Base-by-base conservation (phyloP, 106 monocot genomes). In the Allium cepa region DNA sequence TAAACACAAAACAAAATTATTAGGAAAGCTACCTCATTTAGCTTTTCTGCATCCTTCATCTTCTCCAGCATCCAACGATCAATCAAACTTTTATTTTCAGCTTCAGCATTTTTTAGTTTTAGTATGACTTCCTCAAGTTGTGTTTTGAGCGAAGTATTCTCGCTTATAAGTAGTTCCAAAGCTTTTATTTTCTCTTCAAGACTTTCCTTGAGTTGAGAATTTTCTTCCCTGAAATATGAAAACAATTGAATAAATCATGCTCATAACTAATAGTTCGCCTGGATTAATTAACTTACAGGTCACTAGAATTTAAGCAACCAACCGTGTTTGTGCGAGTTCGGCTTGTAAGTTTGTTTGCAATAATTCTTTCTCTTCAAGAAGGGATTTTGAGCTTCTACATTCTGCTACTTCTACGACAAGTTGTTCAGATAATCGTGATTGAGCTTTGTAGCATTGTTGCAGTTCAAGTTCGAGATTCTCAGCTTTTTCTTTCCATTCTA, bases 31-130 rank as follows among this genome's bases (percentile, higher is more conserved):
- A 97, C 97, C 97, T 97, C 97, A 74, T 97, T 97, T 49, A 97
- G 82, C 71, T 71, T 92, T 78, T 97, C 97, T 50, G 97, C 92
- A 69, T 86, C 86, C 67, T 92, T 89, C 97, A 97, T 92, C 72
- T 97, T 97, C 72, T 97, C 97, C 50, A 92, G 67, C 97, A 97
- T 92, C 87, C 81, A 87, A 12, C 92, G 83, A 75, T 97, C 92
- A 71, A 90, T 81, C 73, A 97, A 75, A 8, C 69, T 78, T 74
- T 89, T 89, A 65, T 89, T 89, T 50, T 97, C 97, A 71, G 78
- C 66, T 60, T 92, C 82, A 5, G 88, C 73, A 50, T 75, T 57
- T 74, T 62, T 84, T 49, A 84, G 56, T 75, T 87, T 87, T 56
- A 69, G 22, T 56, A 66, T 52, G 57, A 67, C 65, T 22, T 97